Conservation (phyloP, 192 early-diverging fungal species). For the Rhizoclosmatium globosum region DNA sequence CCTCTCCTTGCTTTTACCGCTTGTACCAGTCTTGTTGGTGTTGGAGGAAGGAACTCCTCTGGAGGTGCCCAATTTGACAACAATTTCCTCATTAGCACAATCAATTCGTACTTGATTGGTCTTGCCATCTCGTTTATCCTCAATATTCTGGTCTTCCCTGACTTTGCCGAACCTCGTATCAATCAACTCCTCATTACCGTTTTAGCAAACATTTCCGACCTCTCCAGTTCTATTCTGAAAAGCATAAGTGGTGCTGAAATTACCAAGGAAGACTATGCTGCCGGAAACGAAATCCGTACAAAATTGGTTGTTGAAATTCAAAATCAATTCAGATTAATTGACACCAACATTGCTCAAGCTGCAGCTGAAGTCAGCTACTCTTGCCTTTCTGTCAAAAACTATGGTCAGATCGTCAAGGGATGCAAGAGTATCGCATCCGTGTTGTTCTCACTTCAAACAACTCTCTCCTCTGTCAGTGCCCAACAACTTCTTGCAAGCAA, state of each 20-base stretch:
- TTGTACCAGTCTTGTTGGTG: background rate
- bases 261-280: conserved; percentile 17
- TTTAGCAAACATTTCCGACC: conserved; percentile 1
- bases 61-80: conserved; percentile 12
- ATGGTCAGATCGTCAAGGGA: background rate
- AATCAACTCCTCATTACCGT: background rate
- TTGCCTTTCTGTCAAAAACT: conserved; percentile 26
- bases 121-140: conserved; percentile 8
- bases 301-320: conserved; percentile 10
- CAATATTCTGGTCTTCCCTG: conserved; percentile 22
- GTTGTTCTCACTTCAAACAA: conserved; percentile 26
- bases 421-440: conserved; percentile 10
- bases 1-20: conserved; percentile 14
- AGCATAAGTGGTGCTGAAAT: conserved; percentile 7
- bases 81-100: conserved; percentile 2
- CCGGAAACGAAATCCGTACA: background rate
- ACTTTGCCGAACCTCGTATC: conserved; percentile 26
- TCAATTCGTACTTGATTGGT: conserved; percentile 23
- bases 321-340: background rate
- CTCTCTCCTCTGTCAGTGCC: background rate
- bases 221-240: conserved; percentile 5
- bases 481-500: conserved; percentile 14
- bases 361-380: conserved; percentile 34
- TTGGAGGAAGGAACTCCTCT: background rate
- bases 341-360: conserved; percentile 23